These are phyloP conservation scores for Chlamydomonas incerta DNA, from an alignment of 139 green algal genomes.

Conservation along the genomic window DNA sequence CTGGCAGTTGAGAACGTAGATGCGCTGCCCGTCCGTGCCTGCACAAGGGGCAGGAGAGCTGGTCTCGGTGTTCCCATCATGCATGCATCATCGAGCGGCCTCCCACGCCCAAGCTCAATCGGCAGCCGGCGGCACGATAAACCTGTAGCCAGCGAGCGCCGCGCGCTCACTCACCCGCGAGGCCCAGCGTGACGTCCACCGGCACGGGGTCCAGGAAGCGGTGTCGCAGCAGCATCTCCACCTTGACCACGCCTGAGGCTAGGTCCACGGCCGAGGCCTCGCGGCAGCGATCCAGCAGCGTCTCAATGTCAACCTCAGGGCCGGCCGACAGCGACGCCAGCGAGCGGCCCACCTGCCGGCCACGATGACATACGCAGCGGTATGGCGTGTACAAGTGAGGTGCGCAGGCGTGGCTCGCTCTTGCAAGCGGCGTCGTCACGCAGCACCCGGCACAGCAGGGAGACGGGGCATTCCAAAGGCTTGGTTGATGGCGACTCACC, in stretches of 20 bases:
- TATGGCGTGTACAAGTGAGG: too few relatives aligned
- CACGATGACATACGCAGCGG: too few relatives aligned
- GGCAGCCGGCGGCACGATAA: too few relatives aligned
- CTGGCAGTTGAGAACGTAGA: slow-evolving; percentile 38
- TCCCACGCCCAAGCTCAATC: too few relatives aligned
- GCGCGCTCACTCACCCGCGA: slow-evolving; percentile 6
- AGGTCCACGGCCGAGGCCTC: not conserved
- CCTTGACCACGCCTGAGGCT: not conserved
- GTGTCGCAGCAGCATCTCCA: not conserved
- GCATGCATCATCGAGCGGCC: too few relatives aligned
- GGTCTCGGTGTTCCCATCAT: too few relatives aligned
- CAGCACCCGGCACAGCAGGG: too few relatives aligned
- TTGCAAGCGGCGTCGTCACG: too few relatives aligned
- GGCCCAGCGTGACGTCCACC: not conserved
- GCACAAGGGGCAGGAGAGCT: not conserved
- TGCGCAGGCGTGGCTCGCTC: too few relatives aligned
- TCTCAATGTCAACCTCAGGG: not conserved
- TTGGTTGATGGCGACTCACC: too few relatives aligned
- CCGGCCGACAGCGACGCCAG: not conserved
- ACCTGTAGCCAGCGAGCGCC: too few relatives aligned
- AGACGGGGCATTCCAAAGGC: too few relatives aligned
- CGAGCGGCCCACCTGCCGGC: slow-evolving; percentile 10
- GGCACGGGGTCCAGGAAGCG: slow-evolving; percentile 16
- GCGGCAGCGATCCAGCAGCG: not conserved
- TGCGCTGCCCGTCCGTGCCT: slow-evolving; percentile 46